These are phyloP conservation scores for Solanum chmielewskii DNA, from an alignment of 257 asterid species.

Conservation along the genomic window DNA sequence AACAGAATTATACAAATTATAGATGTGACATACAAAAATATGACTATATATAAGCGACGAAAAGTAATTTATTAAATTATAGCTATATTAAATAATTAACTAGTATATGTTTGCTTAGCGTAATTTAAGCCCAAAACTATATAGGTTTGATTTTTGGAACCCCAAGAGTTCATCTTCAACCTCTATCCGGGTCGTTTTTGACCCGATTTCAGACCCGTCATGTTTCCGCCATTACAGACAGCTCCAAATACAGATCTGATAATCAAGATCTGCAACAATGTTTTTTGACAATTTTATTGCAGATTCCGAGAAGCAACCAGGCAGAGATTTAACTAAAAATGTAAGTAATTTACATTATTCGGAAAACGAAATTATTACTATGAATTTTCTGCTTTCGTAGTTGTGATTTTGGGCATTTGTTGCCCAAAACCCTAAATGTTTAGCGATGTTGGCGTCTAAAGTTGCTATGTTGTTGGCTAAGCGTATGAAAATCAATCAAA, in stretches of 20 bases:
- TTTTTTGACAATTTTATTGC: neutral
- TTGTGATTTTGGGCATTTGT: neutral
- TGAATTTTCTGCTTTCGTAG: neutral
- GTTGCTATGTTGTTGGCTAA: constrained; percentile 21
- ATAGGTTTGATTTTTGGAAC: neutral
- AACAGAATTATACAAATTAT: no score
- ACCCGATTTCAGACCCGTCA: neutral
- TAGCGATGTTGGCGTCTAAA: constrained; percentile 25
- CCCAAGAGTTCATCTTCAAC: neutral
- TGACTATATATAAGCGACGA: neutral
- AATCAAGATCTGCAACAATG: neutral
- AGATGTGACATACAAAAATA: neutral
- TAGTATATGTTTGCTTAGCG: neutral
- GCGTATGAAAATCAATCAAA: constrained; percentile 19
- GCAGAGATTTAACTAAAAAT: neutral
- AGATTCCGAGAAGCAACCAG: neutral
- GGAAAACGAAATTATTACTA: neutral
- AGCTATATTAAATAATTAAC: no score
- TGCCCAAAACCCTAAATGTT: neutral
- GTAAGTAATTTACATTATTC: neutral
- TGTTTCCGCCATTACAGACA: neutral
- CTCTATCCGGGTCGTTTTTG: neutral
- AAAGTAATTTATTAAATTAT: no score
- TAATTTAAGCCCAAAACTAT: neutral
- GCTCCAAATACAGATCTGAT: neutral